Percentiles rank a stretch among this genome's conserved stretches.
phyloP scores from a whole-genome alignment of 2,329 filamentous ascomycete species.

The Ploettnerulaceae sp. region DNA sequence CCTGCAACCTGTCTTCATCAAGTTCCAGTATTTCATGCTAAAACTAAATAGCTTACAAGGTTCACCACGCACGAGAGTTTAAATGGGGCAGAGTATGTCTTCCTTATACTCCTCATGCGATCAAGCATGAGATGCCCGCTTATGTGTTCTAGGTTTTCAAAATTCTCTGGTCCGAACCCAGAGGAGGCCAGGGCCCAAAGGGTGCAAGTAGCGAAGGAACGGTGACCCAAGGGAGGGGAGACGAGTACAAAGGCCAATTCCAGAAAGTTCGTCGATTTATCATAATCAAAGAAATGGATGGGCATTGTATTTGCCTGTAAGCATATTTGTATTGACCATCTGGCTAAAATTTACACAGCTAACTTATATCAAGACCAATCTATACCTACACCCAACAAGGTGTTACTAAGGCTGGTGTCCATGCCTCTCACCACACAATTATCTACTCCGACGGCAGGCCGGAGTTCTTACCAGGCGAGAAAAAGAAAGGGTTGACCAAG shows the following conservation, averaged over 20 bases:
- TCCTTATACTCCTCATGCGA: background rate
- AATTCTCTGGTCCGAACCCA: conserved; percentile 14
- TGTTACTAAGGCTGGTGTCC: conserved; percentile 17
- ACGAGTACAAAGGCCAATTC: background rate
- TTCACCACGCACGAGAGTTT: conserved; percentile 6
- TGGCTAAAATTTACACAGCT: background rate
- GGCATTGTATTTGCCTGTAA: conserved; percentile 23
- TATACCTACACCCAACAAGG: conserved; percentile 19
- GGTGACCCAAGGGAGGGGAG: background rate
- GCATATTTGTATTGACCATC: background rate
- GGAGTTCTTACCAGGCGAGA: background rate
- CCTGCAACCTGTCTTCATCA: too few species aligned
- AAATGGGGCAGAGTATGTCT: conserved; percentile 13
- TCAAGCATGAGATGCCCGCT: background rate
- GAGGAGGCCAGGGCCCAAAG: background rate
- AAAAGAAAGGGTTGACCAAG: background rate
- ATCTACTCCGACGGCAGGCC: conserved; percentile 9
- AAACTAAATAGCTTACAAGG: conserved; percentile 12
- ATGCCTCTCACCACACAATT: conserved; percentile 17
- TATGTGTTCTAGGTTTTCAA: conserved; percentile 9
- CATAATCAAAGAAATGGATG: conserved; percentile 7
- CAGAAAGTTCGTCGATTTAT: conserved; percentile 22
- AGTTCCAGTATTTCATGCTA: background rate
- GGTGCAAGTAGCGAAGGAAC: background rate
- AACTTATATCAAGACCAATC: conserved; percentile 18